Conservation (phyloP, 208 protist species). For the Leishmania tropica region DNA sequence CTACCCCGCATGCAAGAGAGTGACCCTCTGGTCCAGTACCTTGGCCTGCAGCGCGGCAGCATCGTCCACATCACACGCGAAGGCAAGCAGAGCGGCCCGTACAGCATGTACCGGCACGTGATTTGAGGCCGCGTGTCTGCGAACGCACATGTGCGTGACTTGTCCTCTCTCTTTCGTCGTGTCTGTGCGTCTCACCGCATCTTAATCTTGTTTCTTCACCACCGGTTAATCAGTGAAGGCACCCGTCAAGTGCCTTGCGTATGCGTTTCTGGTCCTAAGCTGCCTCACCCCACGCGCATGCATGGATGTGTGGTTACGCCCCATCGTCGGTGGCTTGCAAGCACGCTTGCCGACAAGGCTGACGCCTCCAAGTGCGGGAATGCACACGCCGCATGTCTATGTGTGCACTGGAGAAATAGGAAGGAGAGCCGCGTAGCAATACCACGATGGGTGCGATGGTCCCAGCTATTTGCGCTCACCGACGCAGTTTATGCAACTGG, state of each 20-base stretch:
- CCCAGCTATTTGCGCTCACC: no score
- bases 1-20: constrained; percentile 95
- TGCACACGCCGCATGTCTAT: not conserved
- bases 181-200: not conserved
- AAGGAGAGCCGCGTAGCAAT: not conserved
- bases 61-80: constrained; percentile 96
- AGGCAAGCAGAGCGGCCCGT: constrained; percentile 95
- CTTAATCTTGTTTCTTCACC: not conserved
- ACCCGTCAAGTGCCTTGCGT: not conserved
- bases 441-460: no score
- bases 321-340: not conserved
- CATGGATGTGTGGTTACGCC: not conserved
- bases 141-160: not conserved
- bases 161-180: not conserved
- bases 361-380: not conserved
- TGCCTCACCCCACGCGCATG: not conserved
- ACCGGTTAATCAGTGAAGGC: not conserved
- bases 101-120: constrained; percentile 98
- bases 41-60: constrained; percentile 89
- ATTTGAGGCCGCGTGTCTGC: constrained; percentile 46
- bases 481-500: no score
- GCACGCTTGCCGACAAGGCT: not conserved
- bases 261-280: not conserved
- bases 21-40: constrained; percentile 96
- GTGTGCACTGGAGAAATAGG: not conserved